A percentile compares a stretch with the other conserved stretches of the same genome.
Conservation (phyloP, 2,329 filamentous ascomycete species). For the Aspergillus fischeri region DNA sequence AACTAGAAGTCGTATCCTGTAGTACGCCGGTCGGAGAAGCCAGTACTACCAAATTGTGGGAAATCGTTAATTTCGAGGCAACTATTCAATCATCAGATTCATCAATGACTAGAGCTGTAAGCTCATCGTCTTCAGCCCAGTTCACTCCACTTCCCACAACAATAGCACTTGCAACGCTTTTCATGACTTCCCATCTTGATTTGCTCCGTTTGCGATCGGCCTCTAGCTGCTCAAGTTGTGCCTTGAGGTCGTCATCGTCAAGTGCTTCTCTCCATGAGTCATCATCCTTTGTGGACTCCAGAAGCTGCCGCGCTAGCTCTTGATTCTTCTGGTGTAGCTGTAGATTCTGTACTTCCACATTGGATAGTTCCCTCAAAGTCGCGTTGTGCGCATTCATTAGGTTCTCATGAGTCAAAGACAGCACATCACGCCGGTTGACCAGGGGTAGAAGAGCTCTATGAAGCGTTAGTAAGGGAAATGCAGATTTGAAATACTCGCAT, state of each 20-base stretch:
- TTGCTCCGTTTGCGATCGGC: constrained; percentile 58
- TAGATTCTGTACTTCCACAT: constrained; percentile 57
- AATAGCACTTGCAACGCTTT: constrained; percentile 72
- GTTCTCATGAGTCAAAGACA: constrained; percentile 61
- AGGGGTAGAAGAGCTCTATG: constrained; percentile 63
- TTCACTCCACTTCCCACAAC: constrained; percentile 78
- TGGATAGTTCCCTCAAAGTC: constrained; percentile 51
- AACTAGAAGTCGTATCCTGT: background rate
- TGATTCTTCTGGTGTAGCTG: constrained; percentile 58
- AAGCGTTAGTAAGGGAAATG: constrained; percentile 15
- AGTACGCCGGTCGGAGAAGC: background rate
- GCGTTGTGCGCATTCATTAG: constrained; percentile 53
- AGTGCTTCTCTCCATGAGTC: constrained; percentile 50
- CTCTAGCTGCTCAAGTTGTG: constrained; percentile 58
- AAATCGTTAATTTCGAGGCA: background rate
- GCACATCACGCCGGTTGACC: constrained; percentile 62
- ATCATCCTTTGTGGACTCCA: constrained; percentile 59
- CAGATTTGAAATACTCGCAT: background rate
- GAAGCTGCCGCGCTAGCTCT: constrained; percentile 57
- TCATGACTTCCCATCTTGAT: constrained; percentile 69
- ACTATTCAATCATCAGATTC: constrained; percentile 50
- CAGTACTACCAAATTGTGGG: background rate
- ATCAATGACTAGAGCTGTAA: constrained; percentile 69
- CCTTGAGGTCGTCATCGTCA: constrained; percentile 49
- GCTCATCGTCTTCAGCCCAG: constrained; percentile 66